Evolutionary conservation across 768 basidiomycete genomes (phyloP).

Genomic region (Plicaturopsis crispa): DNA sequence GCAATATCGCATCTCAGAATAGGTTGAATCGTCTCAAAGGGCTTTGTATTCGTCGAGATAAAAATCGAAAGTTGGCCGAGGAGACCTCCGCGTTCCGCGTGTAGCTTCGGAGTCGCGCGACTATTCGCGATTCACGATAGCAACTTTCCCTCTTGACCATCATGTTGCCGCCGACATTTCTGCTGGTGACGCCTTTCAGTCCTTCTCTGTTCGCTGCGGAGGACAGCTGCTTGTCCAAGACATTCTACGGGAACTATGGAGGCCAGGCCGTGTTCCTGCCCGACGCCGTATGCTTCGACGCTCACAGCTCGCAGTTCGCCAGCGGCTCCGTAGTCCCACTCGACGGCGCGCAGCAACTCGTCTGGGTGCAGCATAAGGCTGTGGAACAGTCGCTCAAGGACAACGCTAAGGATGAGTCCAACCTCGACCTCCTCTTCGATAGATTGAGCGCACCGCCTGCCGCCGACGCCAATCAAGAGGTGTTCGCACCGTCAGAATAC

Average conservation of each 20-base stretch:
- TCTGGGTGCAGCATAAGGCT: conserved; percentile 54
- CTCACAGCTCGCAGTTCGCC: conserved; percentile 20
- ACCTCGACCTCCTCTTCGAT: conserved; percentile 29
- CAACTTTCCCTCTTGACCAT: not conserved
- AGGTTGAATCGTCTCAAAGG: too few relatives aligned
- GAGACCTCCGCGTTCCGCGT: too few relatives aligned
- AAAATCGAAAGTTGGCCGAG: too few relatives aligned
- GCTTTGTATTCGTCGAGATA: too few relatives aligned
- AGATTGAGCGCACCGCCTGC: conserved; percentile 15
- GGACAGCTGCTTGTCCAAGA: conserved; percentile 37
- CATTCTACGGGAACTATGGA: conserved; percentile 51
- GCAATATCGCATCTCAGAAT: too few relatives aligned
- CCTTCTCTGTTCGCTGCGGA: conserved; percentile 25
- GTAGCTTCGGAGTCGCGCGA: too few relatives aligned
- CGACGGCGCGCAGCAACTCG: conserved; percentile 32
- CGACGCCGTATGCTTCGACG: conserved; percentile 31
- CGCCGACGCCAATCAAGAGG: conserved; percentile 5
- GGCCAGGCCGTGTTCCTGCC: conserved; percentile 43
- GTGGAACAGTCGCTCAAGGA: conserved; percentile 38
- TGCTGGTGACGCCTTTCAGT: conserved; percentile 39
- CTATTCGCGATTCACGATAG: too few relatives aligned
- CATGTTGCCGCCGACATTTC: conserved; percentile 4
- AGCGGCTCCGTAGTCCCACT: conserved; percentile 18
- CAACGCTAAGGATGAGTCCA: conserved; percentile 18
- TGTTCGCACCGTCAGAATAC: conserved; percentile 9